phyloP scores from a whole-genome alignment of 495 filamentous ascomycete genomes.

The Podospora fimiseda region DNA sequence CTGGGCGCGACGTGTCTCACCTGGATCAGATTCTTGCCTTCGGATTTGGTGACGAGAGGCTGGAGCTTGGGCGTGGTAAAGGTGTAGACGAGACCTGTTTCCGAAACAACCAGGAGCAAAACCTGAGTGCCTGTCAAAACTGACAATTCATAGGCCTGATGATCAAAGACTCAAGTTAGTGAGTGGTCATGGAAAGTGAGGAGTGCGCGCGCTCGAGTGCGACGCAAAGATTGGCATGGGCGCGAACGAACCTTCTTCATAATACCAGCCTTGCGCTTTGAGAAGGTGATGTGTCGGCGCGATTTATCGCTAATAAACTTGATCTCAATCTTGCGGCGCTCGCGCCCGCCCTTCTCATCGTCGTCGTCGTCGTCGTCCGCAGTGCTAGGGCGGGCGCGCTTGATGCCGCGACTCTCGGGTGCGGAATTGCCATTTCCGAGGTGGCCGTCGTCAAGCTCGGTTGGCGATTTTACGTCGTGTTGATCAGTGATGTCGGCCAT shows the following conservation, averaged over 20 bases:
- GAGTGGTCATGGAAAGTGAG: slow-evolving; percentile 4
- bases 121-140: slow-evolving; percentile 98
- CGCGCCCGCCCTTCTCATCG: slow-evolving; percentile 95
- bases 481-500: slow-evolving; percentile 60
- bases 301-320: slow-evolving; percentile 99
- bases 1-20: slow-evolving; percentile 44
- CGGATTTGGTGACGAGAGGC: slow-evolving; percentile 96
- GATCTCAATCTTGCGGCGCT: slow-evolving; percentile 99
- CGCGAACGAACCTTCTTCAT: slow-evolving; percentile 92
- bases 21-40: slow-evolving; percentile 99
- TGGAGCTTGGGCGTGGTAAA: slow-evolving; percentile 99
- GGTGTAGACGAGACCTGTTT: slow-evolving; percentile 97
- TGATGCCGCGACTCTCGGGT: slow-evolving; percentile 71
- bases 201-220: slow-evolving; percentile 2
- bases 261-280: slow-evolving; percentile 99
- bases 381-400: slow-evolving; percentile 76
- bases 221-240: not conserved
- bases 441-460: slow-evolving; percentile 57
- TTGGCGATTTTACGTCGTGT: slow-evolving; percentile 53
- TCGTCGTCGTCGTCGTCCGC: slow-evolving; percentile 97
- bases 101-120: slow-evolving; percentile 91
- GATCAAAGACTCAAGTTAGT: slow-evolving; percentile 23
- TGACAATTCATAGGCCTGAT: slow-evolving; percentile 92
- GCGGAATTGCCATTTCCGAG: slow-evolving; percentile 56
- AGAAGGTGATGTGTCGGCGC: slow-evolving; percentile 99